phyloP scores from a whole-genome alignment of 306 rosid genomes.

The Corylus americana region DNA sequence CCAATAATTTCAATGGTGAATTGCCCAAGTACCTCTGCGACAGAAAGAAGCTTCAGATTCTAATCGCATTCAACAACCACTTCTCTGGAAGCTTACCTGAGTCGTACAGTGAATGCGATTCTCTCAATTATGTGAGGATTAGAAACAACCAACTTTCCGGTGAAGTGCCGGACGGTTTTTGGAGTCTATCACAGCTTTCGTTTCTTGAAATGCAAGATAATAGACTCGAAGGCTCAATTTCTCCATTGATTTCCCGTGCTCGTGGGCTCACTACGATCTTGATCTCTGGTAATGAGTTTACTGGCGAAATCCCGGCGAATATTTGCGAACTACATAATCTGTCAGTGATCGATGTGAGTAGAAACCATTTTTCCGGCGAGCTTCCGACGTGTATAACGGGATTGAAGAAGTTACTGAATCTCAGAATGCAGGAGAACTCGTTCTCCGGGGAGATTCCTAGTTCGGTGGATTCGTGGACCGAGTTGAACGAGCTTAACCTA shows the following conservation, averaged over 20 bases:
- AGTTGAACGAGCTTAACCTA: slow-evolving; percentile 60
- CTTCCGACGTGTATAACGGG: slow-evolving; percentile 61
- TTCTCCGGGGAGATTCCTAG: slow-evolving; percentile 60
- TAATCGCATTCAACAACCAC: slow-evolving; percentile 50
- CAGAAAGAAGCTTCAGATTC: slow-evolving; percentile 40
- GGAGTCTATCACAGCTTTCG: slow-evolving; percentile 52
- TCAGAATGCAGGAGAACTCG: slow-evolving; percentile 60
- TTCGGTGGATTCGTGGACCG: slow-evolving; percentile 48
- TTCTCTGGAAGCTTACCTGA: slow-evolving; percentile 59
- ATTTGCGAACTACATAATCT: slow-evolving; percentile 52
- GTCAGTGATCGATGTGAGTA: slow-evolving; percentile 41
- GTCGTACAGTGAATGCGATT: slow-evolving; percentile 43
- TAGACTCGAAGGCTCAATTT: slow-evolving; percentile 52
- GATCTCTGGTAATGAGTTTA: slow-evolving; percentile 49
- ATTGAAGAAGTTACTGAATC: slow-evolving; percentile 55
- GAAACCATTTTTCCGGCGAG: slow-evolving; percentile 53
- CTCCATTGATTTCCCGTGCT: slow-evolving; percentile 41
- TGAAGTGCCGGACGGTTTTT: slow-evolving; percentile 44
- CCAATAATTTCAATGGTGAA: slow-evolving; percentile 58
- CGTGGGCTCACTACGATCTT: slow-evolving; percentile 24
- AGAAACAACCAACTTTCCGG: slow-evolving; percentile 61
- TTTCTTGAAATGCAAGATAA: slow-evolving; percentile 45
- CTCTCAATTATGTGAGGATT: slow-evolving; percentile 60
- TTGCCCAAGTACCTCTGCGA: slow-evolving; percentile 61
- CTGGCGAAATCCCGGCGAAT: slow-evolving; percentile 48